A percentile compares a stretch with the other conserved stretches of the same genome.
These are phyloP conservation scores for Brassica incana DNA, from an alignment of 345 rosid species.

Conservation along the genomic window DNA sequence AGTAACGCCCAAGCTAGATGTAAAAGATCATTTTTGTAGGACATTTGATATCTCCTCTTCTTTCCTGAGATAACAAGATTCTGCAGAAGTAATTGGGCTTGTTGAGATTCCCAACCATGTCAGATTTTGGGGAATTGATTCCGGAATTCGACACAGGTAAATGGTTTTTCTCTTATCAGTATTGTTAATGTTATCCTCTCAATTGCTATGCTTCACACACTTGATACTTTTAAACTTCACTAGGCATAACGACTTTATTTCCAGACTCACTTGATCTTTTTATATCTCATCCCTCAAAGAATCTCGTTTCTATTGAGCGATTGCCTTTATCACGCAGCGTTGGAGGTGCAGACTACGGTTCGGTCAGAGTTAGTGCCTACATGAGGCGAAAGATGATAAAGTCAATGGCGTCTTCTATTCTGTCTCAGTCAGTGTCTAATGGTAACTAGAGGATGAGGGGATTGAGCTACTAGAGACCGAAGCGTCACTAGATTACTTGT, in stretches of 20 bases:
- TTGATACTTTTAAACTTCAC: background rate
- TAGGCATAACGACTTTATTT: background rate
- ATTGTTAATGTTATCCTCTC: background rate
- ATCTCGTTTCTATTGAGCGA: too few species aligned
- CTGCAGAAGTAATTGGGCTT: slow-evolving; percentile 88
- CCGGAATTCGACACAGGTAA: slow-evolving; percentile 99
- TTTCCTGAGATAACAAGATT: background rate
- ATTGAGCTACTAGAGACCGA: slow-evolving; percentile 64
- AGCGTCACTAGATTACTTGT: slow-evolving; percentile 83
- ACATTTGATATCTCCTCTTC: background rate
- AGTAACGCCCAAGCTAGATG: slow-evolving; percentile 9
- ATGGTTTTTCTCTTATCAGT: background rate
- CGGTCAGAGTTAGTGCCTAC: slow-evolving; percentile 95
- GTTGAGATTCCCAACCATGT: slow-evolving; percentile 95
- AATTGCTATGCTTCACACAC: background rate
- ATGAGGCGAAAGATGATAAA: slow-evolving; percentile 89
- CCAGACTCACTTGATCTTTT: too few species aligned
- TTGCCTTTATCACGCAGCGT: slow-evolving; percentile 7
- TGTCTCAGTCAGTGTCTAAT: slow-evolving; percentile 53
- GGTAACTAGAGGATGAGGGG: slow-evolving; percentile 68
- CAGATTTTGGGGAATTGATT: slow-evolving; percentile 98
- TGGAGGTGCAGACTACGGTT: slow-evolving; percentile 95
- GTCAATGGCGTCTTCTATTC: slow-evolving; percentile 58
- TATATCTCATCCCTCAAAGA: too few species aligned
- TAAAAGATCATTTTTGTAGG: slow-evolving; percentile 4